Conservation (phyloP, 179 eudicot species). For the Drosera spatulata region DNA sequence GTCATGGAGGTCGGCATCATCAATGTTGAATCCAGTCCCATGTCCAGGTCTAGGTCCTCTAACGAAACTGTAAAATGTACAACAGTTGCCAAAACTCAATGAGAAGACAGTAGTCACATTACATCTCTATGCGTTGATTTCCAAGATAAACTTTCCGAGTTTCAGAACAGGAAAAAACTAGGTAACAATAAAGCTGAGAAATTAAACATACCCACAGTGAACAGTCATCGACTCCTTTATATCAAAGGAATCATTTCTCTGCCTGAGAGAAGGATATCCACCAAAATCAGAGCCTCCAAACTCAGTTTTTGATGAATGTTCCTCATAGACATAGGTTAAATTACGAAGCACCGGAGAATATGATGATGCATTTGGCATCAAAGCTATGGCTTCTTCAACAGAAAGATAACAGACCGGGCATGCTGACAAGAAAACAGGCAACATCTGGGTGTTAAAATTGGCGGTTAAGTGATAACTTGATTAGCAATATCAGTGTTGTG, state of each 20-base stretch:
- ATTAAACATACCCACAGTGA: constrained; percentile 74
- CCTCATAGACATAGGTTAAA: constrained; percentile 29
- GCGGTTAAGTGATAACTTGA: no score
- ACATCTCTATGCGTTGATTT: not conserved
- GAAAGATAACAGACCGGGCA: constrained; percentile 48
- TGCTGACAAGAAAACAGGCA: constrained; percentile 17
- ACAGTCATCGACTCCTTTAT: constrained; percentile 84
- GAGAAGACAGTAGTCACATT: constrained; percentile 5
- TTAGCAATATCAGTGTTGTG: no score
- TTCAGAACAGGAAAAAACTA: not conserved
- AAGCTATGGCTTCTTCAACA: constrained; percentile 25
- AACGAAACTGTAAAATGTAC: constrained; percentile 43
- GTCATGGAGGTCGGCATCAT: constrained; percentile 66
- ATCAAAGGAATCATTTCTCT: constrained; percentile 82
- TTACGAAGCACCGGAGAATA: constrained; percentile 32
- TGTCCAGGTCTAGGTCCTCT: constrained; percentile 82
- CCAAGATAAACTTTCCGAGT: not conserved
- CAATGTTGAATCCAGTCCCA: constrained; percentile 81
- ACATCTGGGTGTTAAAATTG: constrained; percentile 1
- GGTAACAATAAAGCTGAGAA: no score
- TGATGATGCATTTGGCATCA: constrained; percentile 38
- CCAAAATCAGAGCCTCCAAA: constrained; percentile 98
- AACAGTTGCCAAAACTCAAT: not conserved
- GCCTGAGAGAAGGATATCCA: constrained; percentile 86
- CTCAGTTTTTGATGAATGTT: constrained; percentile 40